A percentile compares a stretch with the other conserved stretches of the same genome.
Evolutionary conservation across 768 basidiomycete species (phyloP).

Genomic region (Trametopsis cervina): DNA sequence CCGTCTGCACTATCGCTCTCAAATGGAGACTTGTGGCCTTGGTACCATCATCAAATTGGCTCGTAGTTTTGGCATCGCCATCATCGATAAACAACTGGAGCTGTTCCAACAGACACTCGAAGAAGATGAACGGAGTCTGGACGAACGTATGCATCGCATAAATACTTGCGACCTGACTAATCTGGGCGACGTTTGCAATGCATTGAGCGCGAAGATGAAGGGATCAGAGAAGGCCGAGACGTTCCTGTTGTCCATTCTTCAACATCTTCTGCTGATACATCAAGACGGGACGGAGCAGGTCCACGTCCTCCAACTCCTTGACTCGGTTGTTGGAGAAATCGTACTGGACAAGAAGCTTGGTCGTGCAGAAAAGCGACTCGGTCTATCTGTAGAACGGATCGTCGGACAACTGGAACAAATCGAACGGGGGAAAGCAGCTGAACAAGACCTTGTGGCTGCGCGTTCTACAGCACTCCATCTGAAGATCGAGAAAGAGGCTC

Average conservation of each 20-base stretch:
- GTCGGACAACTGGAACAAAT: constrained; percentile 87
- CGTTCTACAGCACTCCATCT: constrained; percentile 57
- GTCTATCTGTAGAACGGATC: constrained; percentile 82
- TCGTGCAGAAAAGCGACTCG: constrained; percentile 79
- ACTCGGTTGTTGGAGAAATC: constrained; percentile 82
- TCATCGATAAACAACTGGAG: constrained; percentile 60
- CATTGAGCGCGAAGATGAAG: constrained; percentile 65
- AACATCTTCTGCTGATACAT: constrained; percentile 84
- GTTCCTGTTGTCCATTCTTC: constrained; percentile 87
- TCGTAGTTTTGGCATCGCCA: constrained; percentile 51
- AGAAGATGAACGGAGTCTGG: constrained; percentile 66
- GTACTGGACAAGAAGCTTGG: constrained; percentile 87
- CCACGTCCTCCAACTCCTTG: constrained; percentile 87
- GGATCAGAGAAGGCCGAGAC: constrained; percentile 65
- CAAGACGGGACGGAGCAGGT: constrained; percentile 79
- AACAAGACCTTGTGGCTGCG: constrained; percentile 65
- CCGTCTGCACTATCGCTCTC: constrained; percentile 77
- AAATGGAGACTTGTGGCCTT: constrained; percentile 87
- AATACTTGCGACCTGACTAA: constrained; percentile 70
- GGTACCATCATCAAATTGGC: constrained; percentile 65
- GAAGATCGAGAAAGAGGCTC: constrained; percentile 72
- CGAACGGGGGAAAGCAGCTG: constrained; percentile 67
- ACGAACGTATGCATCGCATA: constrained; percentile 67
- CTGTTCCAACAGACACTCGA: constrained; percentile 55
- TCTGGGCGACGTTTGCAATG: constrained; percentile 84